Percentiles rank a stretch among this genome's conserved stretches.
Evolutionary conservation across 2,329 filamentous ascomycete species (phyloP).

Genomic region (Seiridium unicorne): DNA sequence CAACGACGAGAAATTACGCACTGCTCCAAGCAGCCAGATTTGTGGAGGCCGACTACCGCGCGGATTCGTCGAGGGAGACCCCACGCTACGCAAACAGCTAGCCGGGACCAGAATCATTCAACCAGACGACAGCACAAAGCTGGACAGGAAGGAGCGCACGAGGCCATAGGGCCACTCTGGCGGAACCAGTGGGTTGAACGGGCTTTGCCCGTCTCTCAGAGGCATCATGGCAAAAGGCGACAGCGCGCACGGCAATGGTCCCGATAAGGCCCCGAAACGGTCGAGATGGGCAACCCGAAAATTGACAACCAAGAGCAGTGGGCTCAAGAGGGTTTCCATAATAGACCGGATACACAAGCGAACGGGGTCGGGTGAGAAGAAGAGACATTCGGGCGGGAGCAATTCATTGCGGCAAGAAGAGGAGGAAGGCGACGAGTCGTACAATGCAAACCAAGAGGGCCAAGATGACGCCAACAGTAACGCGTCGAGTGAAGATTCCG

Average conservation of each 20-base stretch:
- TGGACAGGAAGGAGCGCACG: background rate
- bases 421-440: conserved; percentile 22
- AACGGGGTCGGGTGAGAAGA: conserved; percentile 66
- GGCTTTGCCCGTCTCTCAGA: conserved; percentile 36
- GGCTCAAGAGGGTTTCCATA: conserved; percentile 78
- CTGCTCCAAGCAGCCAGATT: background rate
- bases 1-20: background rate
- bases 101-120: no score
- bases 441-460: conserved; percentile 27
- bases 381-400: conserved; percentile 46
- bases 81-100: background rate
- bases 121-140: background rate
- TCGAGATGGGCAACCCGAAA: conserved; percentile 97
- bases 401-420: conserved; percentile 26
- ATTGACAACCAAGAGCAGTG: conserved; percentile 71
- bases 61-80: background rate
- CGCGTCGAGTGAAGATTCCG: conserved; percentile 35
- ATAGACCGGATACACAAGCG: conserved; percentile 71
- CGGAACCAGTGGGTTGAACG: conserved; percentile 38
- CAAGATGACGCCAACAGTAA: conserved; percentile 33
- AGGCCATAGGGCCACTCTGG: conserved; percentile 37
- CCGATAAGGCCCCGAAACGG: conserved; percentile 49
- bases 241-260: conserved; percentile 15
- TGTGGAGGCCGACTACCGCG: background rate
- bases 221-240: conserved; percentile 34